Evolutionary conservation across 176 grass and related monocot genomes (phyloP), one percentile per base, ranked within the genome.

Genomic region (Lolium rigidum): DNA sequence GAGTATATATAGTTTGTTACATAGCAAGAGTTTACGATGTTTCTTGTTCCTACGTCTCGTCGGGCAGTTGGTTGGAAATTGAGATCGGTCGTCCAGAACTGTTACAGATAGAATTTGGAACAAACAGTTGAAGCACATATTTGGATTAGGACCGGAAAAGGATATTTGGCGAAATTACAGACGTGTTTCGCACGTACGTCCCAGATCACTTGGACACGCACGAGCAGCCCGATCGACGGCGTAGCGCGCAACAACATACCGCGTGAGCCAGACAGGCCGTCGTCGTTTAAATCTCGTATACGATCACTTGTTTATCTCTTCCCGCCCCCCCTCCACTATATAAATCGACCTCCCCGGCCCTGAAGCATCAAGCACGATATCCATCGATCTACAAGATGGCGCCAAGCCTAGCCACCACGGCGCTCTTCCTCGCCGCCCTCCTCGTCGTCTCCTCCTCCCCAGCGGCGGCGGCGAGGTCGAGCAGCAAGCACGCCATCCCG

Each of bases 381-480:
- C 57, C 44, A 79, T 60, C 65, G 79, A 26, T 50, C 71, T 9
- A 74, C 77, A 10, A 69, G 9, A 90, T 87, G 89, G 66, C 85
- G 80, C 65, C 22, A 18, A 13, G 57, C 35, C 4, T 39, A 35
- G 16, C 80, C 67, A 15, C 58, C 75, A 67, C n/a, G 58, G 67
- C 71, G 84, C 7, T 82, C 85, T 55, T 93, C 64, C 24, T 86
- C 68, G 46, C 50, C 60, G 9, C 43, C 25, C 12, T 83, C 75
- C 80, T 83, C 79, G 2, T 83, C 68, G 2, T 51, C 46, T 8
- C 71, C 46, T 14, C 46, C 71, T 24, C 71, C 71, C 18, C 26
- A 3, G 9, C 58, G 18, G 17, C 76, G 1, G 54, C 67, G 14
- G 28, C 10, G 9, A 54, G 39, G 11, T 6, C 25, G 3, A 15